Conservation (phyloP, 106 monocot genomes). For the Alisma plantagoaquatica region DNA sequence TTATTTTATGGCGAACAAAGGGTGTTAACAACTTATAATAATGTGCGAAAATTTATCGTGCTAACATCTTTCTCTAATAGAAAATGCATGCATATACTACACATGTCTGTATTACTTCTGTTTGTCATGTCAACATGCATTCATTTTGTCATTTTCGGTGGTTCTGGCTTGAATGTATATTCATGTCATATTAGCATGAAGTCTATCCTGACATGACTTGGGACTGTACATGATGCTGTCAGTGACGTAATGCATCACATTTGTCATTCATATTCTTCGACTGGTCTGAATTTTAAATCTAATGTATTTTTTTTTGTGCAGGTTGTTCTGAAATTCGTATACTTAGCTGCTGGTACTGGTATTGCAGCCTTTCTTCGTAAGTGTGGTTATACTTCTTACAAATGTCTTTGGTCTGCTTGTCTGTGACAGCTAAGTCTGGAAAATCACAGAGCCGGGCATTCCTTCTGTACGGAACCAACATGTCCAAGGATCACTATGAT, state of each 20-base stretch:
- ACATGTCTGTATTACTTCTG: too few relatives aligned
- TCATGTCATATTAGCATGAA: not conserved
- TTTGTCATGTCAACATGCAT: too few relatives aligned
- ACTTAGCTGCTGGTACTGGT: slow-evolving; percentile 40
- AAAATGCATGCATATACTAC: too few relatives aligned
- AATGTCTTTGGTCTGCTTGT: not conserved
- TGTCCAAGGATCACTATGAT: too few relatives aligned
- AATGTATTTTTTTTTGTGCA: slow-evolving; percentile 7
- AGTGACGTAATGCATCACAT: not conserved
- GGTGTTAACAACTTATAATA: too few relatives aligned
- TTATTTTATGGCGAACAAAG: too few relatives aligned
- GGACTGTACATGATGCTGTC: not conserved
- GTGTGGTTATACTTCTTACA: not conserved
- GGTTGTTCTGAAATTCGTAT: slow-evolving; percentile 55
- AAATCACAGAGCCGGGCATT: too few relatives aligned
- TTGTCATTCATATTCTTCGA: not conserved
- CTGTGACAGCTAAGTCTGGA: not conserved
- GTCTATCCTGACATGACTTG: not conserved
- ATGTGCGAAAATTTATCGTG: too few relatives aligned
- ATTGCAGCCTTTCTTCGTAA: slow-evolving; percentile 53
- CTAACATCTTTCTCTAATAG: too few relatives aligned
- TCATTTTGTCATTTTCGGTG: too few relatives aligned
- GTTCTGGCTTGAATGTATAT: too few relatives aligned
- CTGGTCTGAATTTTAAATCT: not conserved
- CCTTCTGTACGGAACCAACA: too few relatives aligned